Conservation (phyloP, 1,284 basidiomycete genomes). For the Rhodofomes roseus region DNA sequence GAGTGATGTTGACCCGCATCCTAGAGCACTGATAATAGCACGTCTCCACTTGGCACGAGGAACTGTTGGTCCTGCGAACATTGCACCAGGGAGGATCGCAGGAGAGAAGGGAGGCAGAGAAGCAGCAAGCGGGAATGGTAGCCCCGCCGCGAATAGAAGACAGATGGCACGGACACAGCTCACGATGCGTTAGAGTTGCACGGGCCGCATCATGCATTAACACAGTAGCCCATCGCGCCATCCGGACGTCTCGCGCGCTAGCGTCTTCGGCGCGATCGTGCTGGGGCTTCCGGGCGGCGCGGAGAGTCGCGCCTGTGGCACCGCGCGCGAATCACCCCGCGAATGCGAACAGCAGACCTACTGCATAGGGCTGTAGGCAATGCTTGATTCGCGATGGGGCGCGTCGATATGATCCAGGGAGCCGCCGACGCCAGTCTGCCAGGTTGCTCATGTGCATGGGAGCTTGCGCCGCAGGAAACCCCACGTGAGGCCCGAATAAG, state of each 20-base stretch:
- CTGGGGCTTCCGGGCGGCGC: background rate
- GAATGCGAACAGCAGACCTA: background rate
- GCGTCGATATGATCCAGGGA: background rate
- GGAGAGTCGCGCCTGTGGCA: background rate
- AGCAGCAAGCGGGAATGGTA: background rate
- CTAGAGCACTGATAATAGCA: no score
- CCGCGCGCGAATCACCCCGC: background rate
- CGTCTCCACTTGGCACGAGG: background rate
- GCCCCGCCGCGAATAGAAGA: background rate
- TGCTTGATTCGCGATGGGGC: background rate
- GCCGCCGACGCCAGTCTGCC: background rate
- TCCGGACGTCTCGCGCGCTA: background rate
- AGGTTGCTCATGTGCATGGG: background rate
- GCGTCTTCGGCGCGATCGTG: background rate
- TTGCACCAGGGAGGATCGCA: background rate
- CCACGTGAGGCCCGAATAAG: background rate
- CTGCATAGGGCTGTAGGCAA: background rate
- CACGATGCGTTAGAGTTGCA: background rate
- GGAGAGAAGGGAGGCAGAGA: background rate
- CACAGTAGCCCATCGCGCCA: background rate
- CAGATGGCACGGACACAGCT: background rate
- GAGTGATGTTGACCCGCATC: background rate
- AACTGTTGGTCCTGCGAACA: background rate
- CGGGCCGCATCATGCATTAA: background rate
- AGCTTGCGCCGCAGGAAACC: background rate